These are phyloP conservation scores for Mitragyna speciosa DNA, from an alignment of 257 asterid genomes.

Conservation along the genomic window DNA sequence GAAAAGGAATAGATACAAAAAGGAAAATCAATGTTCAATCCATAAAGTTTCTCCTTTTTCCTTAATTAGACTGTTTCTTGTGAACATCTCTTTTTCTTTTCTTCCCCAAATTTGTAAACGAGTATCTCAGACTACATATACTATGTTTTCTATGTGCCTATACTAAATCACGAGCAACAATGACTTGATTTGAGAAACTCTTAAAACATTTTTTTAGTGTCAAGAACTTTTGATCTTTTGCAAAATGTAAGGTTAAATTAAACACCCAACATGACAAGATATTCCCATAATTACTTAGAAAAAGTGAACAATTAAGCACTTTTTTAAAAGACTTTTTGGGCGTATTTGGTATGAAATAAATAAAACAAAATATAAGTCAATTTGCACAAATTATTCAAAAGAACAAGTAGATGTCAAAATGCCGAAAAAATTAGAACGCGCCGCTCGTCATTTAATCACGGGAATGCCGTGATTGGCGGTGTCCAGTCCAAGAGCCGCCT, in stretches of 20 bases:
- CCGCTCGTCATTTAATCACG: no score
- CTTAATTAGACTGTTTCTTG: no score
- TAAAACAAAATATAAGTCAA: no score
- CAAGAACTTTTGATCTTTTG: background rate
- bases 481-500: background rate
- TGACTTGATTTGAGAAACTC: background rate
- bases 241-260: background rate
- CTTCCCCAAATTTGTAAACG: no score
- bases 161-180: background rate
- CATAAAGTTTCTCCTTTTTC: no score
- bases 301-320: no score
- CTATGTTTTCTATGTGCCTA: background rate
- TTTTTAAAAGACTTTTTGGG: no score
- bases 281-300: no score
- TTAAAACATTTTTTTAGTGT: background rate
- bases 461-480: conserved; percentile 28
- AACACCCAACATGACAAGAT: no score
- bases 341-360: no score
- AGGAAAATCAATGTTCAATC: no score
- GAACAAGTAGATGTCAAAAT: background rate
- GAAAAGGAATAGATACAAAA: background rate
- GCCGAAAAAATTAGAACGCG: background rate
- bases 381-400: background rate
- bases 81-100: no score
- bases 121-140: background rate